These are phyloP conservation scores for Fusarium keratoplasticum DNA, from an alignment of 2,329 filamentous ascomycete genomes.

Conservation along the genomic window DNA sequence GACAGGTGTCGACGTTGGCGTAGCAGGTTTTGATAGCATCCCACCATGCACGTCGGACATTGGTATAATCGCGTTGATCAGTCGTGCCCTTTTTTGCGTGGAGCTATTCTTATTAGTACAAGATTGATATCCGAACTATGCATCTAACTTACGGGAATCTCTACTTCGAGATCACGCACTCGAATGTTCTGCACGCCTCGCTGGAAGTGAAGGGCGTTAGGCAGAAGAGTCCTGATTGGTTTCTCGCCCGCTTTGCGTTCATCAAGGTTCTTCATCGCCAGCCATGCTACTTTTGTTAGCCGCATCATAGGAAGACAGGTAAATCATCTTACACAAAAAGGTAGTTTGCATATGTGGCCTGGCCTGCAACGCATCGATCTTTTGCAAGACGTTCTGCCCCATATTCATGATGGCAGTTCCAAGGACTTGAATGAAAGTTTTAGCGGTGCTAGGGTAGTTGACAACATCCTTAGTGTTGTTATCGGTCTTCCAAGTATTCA, in stretches of 20 bases:
- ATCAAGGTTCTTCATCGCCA: neutral
- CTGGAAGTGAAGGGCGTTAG: neutral
- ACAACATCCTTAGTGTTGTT: neutral
- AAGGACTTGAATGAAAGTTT: neutral
- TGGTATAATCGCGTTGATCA: neutral
- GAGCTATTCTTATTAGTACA: neutral
- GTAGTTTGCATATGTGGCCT: neutral
- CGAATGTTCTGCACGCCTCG: neutral
- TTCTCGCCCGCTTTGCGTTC: neutral
- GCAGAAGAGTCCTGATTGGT: neutral
- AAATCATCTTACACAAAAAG: neutral
- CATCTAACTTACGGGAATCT: neutral
- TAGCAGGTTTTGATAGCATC: constrained; percentile 13
- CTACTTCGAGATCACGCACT: neutral
- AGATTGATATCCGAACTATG: neutral
- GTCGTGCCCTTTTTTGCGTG: neutral
- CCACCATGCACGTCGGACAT: constrained; percentile 19
- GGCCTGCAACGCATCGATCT: neutral
- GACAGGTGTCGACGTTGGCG: constrained; percentile 15
- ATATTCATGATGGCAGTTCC: neutral
- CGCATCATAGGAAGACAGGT: neutral
- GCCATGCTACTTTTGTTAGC: neutral
- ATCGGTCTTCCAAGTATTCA: neutral
- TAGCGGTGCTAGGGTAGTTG: neutral
- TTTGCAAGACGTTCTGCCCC: neutral